A percentile compares a stretch with the other conserved stretches of the same genome.
Conservation (phyloP, 78 protist species). For the Dictyostelium firmibasis region DNA sequence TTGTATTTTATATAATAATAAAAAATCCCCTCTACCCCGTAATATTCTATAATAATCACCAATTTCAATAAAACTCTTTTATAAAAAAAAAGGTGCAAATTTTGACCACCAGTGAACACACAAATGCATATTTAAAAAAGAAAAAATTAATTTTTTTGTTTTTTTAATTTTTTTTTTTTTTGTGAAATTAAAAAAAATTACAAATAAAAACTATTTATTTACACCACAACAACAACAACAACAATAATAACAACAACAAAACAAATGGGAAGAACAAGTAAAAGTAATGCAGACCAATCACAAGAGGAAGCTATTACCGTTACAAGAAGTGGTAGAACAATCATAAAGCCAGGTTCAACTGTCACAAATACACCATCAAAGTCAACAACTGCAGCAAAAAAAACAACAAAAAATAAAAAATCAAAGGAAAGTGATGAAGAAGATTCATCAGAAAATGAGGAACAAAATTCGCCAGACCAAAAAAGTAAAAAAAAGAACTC, state of each 20-base stretch:
- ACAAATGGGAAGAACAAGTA: constrained; percentile 5
- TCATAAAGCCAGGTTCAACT: not conserved
- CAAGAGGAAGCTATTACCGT: not conserved
- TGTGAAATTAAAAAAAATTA: not conserved
- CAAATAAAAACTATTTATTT: not conserved
- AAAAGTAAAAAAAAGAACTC: not conserved
- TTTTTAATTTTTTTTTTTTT: not conserved
- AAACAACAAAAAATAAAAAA: not conserved
- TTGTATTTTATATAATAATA: no score
- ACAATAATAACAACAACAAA: not conserved
- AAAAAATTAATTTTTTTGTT: not conserved
- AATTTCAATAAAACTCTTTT: no score
- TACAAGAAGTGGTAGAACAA: constrained; percentile 9
- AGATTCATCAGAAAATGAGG: not conserved
- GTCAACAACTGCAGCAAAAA: not conserved
- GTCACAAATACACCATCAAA: not conserved
- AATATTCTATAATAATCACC: no score
- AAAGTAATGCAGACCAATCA: not conserved
- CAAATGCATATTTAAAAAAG: no score
- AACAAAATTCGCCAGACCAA: not conserved
- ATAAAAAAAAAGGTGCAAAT: no score
- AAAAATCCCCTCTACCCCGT: no score
- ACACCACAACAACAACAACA: not conserved
- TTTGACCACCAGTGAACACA: no score
- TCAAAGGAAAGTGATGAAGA: not conserved